Evolutionary conservation across 2,329 filamentous ascomycete species (phyloP), one percentile per base, ranked within the genome.

Genomic region (Plectosphaerella sp.): DNA sequence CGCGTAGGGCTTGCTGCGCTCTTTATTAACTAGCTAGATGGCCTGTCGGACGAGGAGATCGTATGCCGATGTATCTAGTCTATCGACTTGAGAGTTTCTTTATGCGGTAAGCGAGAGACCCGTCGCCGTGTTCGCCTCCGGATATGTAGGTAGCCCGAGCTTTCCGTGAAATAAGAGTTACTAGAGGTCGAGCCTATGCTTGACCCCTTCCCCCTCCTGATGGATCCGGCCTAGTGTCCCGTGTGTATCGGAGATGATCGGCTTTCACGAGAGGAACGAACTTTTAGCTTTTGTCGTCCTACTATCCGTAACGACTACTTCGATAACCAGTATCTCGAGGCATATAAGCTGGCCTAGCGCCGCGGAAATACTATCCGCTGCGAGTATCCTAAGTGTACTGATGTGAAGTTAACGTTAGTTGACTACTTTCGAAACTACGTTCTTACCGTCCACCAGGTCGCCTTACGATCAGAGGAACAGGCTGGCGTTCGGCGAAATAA

Each of bases 251-350:
- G 55, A 20, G 48, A 62, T 43, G 35, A 51, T 14, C 48, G 48
- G 11, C 52, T 59, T 35, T 47, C 52, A 14, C 24, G 54, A 39
- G 25, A 55, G 50, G 55, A 54, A 45, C 50, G 52, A n/a, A 59
- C 49, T 20, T 59, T 59, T 47, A 41, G 39, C 43, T 57, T 55
- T 25, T 53, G 51, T 45, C 49, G 57, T n/a, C 52, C 51, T 9
- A 51, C 54, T 37, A 45, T 57, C 28, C 55, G 54, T 42, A 62
- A 62, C 48, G 47, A 61, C 51, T 51, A 62, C 51, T 62, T 62
- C 47, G 54, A 61, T 39, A 37, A 57, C 48, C 39, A 56, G 20
- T 49, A 63, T 51, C 47, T 63, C 5, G 45, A 50, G 51, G 43
- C 53, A 45, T 49, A 33, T 18, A 33, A 48, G 46, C 46, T n/a